These are phyloP conservation scores for Cytospora piceicola DNA, from an alignment of 2,329 filamentous ascomycete species.

Conservation along the genomic window DNA sequence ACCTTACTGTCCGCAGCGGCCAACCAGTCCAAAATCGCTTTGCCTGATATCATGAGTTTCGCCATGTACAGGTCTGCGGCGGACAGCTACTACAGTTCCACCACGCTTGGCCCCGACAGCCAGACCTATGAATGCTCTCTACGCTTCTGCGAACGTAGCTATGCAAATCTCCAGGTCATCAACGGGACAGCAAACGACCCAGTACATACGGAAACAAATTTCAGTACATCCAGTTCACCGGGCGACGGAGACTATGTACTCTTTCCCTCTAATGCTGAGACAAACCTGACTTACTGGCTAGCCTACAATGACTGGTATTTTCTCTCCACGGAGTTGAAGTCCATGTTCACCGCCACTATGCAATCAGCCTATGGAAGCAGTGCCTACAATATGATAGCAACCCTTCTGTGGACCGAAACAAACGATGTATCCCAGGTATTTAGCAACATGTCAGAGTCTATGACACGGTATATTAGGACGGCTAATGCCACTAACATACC, in stretches of 20 bases:
- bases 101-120: conserved; percentile 3
- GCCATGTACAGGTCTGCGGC: neutral
- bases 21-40: neutral
- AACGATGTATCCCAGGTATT: neutral
- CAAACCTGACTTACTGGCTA: neutral
- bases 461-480: neutral
- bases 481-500: neutral
- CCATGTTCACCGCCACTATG: neutral
- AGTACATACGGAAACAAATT: neutral
- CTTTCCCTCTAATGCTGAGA: neutral
- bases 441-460: neutral
- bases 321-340: neutral
- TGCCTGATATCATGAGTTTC: neutral
- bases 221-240: neutral
- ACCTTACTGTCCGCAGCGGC: neutral
- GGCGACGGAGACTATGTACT: neutral
- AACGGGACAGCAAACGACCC: neutral
- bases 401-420: neutral
- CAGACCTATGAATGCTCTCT: conserved; percentile 12
- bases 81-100: neutral
- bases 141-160: conserved; percentile 10
- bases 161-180: conserved; percentile 2
- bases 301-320: neutral
- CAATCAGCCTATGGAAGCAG: neutral
- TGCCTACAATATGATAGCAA: neutral